Base-by-base conservation (phyloP, 352 stramenopile genomes). In the Globisporangium nagaii region DNA sequence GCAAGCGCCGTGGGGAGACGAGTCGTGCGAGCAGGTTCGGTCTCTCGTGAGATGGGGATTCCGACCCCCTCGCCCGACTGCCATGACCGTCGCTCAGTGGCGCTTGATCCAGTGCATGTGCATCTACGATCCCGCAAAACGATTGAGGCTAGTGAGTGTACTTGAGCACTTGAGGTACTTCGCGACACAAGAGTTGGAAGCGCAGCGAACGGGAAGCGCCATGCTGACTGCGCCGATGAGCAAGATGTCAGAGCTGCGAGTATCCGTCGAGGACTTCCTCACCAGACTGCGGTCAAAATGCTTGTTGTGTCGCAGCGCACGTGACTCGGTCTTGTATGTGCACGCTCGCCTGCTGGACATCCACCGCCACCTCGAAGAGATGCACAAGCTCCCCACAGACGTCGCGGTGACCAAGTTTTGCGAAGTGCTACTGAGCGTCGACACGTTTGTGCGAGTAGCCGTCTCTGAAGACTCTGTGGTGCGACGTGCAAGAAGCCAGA, bases 321-420 rank as follows among this genome's bases (percentile, higher is more conserved):
- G 32, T 5, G 24, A 40, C 8, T 58, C 52, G 17, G 52, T 52
- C 17, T 24, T 58, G 9, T 52, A 58, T 40, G 43, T 58, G 6
- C 52, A 52, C n/a, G 32, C 52, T 17, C 52, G 52, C 0, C 52
- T 58, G 6, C 30, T 28, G 1, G 41, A 58, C 15, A 51, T 58
- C n/a, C 8, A 58, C 24, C 42, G 20, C 25, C 52, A 50, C 35
- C 34, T 58, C 15, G 4, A 51, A 32, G 34, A 58, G 35, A 42
- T 58, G 40, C 40, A 52, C 52, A 52, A 52, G 11, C 7, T 30
- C 0, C 31, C 66, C 0, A 44, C 59, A 5, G 56, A 73, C 13
- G 24, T 45, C 17, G 22, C 41, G 17, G 32, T 58, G 41, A 31
- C 30, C 25, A 52, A 34, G 13, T 58, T 52, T 11, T 52, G 40